phyloP scores from a whole-genome alignment of 139 green algal genomes.

The Diplosphaera chodatii region DNA sequence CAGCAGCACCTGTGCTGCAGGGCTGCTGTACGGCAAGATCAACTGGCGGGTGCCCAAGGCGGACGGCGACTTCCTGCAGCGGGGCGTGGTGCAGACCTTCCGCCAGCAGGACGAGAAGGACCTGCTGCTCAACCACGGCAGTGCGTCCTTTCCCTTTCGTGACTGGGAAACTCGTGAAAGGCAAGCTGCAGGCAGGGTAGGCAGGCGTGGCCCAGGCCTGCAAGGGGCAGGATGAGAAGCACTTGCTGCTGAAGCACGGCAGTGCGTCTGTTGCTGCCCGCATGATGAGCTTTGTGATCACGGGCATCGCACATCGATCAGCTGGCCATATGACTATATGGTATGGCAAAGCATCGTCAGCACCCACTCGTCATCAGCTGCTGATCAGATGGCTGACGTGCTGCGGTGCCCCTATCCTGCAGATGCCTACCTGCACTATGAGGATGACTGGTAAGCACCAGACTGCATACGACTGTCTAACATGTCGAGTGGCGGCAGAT shows the following conservation, averaged over 20 bases:
- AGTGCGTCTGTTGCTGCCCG: too few relatives aligned
- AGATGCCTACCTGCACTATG: conserved; percentile 65
- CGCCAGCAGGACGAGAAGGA: conserved; percentile 39
- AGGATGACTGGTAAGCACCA: conserved; percentile 64
- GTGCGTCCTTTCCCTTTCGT: conserved; percentile 32
- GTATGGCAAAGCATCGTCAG: too few relatives aligned
- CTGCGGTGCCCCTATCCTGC: background rate
- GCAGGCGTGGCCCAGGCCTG: too few relatives aligned
- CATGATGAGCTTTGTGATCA: too few relatives aligned
- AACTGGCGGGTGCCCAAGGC: conserved; percentile 65
- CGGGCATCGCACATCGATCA: too few relatives aligned
- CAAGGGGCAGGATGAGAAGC: too few relatives aligned
- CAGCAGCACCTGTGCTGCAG: background rate
- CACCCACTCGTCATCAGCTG: background rate
- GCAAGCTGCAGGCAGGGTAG: too few relatives aligned
- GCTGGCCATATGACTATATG: too few relatives aligned
- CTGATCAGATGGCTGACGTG: background rate
- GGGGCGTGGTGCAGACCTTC: conserved; percentile 67
- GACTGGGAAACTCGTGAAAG: too few relatives aligned
- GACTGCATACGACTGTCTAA: too few relatives aligned
- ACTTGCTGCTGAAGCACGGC: too few relatives aligned
- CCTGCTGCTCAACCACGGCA: conserved; percentile 68
- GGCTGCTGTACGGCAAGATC: conserved; percentile 57
- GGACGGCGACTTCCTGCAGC: conserved; percentile 66
- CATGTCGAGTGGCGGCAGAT: too few relatives aligned